Percentiles rank a stretch among this genome's conserved stretches.
phyloP scores from a whole-genome alignment of 495 filamentous ascomycete species.

The Geopyxis carbonaria region DNA sequence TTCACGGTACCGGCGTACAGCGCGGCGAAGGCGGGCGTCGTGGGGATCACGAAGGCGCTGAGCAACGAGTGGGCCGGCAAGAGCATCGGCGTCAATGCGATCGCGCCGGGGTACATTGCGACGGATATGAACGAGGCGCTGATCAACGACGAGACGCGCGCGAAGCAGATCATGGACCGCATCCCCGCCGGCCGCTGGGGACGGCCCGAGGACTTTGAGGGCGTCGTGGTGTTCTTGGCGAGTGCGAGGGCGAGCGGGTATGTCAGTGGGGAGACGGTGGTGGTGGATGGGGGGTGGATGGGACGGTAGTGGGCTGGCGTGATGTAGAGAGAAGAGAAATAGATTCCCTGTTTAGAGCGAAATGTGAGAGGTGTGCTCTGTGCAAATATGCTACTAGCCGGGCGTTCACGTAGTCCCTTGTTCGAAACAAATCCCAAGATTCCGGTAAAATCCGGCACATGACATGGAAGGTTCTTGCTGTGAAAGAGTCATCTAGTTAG shows the following conservation, averaged over 20 bases:
- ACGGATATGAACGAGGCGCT: conserved; percentile 87
- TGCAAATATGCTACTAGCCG: too few relatives aligned
- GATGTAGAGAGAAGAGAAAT: conserved; percentile 10
- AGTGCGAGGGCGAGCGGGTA: conserved; percentile 53
- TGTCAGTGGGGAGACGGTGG: conserved; percentile 62
- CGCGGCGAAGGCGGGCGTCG: conserved; percentile 72
- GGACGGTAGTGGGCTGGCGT: conserved; percentile 43
- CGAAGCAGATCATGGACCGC: conserved; percentile 55
- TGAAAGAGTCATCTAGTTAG: too few relatives aligned
- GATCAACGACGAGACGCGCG: conserved; percentile 50
- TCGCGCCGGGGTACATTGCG: conserved; percentile 60
- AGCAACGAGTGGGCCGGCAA: conserved; percentile 70
- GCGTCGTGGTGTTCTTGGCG: conserved; percentile 60
- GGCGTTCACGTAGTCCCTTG: too few relatives aligned
- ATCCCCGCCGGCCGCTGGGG: conserved; percentile 86
- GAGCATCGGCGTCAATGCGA: conserved; percentile 66
- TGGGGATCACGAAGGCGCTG: conserved; percentile 72
- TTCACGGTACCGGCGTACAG: conserved; percentile 83
- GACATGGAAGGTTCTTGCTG: too few relatives aligned
- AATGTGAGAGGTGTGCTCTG: too few relatives aligned
- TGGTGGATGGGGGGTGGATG: conserved; percentile 93
- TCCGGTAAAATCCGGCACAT: too few relatives aligned
- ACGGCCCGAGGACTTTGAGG: conserved; percentile 75
- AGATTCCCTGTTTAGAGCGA: too few relatives aligned
- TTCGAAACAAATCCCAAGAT: too few relatives aligned